A percentile compares a stretch with the other conserved stretches of the same genome.
These are phyloP conservation scores for Fusarium miscanthi DNA, from an alignment of 2,329 filamentous ascomycete genomes.

Conservation along the genomic window DNA sequence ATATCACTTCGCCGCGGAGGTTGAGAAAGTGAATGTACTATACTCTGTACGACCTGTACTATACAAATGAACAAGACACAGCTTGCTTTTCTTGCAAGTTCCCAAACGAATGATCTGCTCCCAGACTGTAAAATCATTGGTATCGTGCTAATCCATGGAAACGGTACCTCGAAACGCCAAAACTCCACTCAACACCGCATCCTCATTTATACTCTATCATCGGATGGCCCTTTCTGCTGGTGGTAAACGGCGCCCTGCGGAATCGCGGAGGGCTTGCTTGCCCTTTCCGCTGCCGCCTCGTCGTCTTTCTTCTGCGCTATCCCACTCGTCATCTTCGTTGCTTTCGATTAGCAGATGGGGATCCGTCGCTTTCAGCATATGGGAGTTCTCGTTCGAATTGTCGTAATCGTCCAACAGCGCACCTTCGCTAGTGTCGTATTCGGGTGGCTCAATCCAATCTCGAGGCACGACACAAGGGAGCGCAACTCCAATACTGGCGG, in stretches of 20 bases:
- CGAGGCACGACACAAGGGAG: constrained; percentile 84
- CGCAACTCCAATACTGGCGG: constrained; percentile 83
- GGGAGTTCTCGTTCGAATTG: constrained; percentile 63
- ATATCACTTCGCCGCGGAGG: constrained; percentile 19
- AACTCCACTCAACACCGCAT: constrained; percentile 34
- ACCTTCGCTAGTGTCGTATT: constrained; percentile 78
- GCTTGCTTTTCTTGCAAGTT: constrained; percentile 31
- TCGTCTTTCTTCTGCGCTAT: constrained; percentile 59
- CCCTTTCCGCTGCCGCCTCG: constrained; percentile 56
- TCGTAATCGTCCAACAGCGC: constrained; percentile 71
- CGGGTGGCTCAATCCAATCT: constrained; percentile 84
- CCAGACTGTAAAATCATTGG: constrained; percentile 37
- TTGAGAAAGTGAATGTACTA: constrained; percentile 49
- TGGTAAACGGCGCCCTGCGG: constrained; percentile 62
- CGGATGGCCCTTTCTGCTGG: constrained; percentile 63
- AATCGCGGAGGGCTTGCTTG: constrained; percentile 60
- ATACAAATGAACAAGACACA: constrained; percentile 42
- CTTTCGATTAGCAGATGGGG: constrained; percentile 48
- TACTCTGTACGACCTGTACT: constrained; percentile 50
- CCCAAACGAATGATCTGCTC: constrained; percentile 38
- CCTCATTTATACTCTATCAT: constrained; percentile 25
- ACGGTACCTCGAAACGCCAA: constrained; percentile 33
- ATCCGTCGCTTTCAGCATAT: constrained; percentile 64
- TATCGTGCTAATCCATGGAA: constrained; percentile 43
- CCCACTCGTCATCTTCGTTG: constrained; percentile 53